Conservation (phyloP, 352 stramenopile genomes). For the Globisporangium acanthophoron region DNA sequence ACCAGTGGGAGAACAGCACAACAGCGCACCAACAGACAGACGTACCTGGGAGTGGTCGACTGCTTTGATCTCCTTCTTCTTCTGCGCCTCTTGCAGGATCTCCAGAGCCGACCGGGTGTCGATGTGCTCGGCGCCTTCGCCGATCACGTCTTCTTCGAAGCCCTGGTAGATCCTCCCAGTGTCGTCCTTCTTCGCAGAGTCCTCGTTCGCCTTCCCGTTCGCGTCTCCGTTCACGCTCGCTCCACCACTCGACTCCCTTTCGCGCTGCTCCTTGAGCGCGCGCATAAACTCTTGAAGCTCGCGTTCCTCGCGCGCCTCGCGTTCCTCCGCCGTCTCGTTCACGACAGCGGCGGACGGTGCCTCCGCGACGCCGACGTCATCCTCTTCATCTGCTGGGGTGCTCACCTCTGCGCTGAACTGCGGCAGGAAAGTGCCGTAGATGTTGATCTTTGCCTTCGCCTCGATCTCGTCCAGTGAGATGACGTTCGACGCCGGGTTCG, state of each 20-base stretch:
- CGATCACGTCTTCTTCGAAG: slow-evolving; percentile 80
- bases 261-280: slow-evolving; percentile 69
- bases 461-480: slow-evolving; percentile 85
- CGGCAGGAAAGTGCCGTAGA: slow-evolving; percentile 83
- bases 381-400: slow-evolving; percentile 8
- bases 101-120: slow-evolving; percentile 85
- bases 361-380: slow-evolving; percentile 1
- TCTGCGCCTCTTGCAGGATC: slow-evolving; percentile 88
- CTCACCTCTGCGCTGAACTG: slow-evolving; percentile 12
- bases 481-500: slow-evolving; percentile 67
- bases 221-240: slow-evolving; percentile 14
- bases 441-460: slow-evolving; percentile 69
- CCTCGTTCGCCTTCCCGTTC: background rate
- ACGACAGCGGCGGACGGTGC: slow-evolving; percentile 11
- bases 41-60: slow-evolving; percentile 92
- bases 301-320: slow-evolving; percentile 70
- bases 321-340: slow-evolving; percentile 52
- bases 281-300: slow-evolving; percentile 85
- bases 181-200: slow-evolving; percentile 38
- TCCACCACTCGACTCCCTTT: slow-evolving; percentile 32
- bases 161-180: slow-evolving; percentile 83
- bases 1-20: background rate
- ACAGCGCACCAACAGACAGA: background rate
- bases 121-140: slow-evolving; percentile 68
- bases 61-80: slow-evolving; percentile 92